A percentile compares a stretch with the other conserved stretches of the same genome.
Evolutionary conservation across 495 filamentous ascomycete genomes (phyloP).

Genomic region (Patellaria atrata): DNA sequence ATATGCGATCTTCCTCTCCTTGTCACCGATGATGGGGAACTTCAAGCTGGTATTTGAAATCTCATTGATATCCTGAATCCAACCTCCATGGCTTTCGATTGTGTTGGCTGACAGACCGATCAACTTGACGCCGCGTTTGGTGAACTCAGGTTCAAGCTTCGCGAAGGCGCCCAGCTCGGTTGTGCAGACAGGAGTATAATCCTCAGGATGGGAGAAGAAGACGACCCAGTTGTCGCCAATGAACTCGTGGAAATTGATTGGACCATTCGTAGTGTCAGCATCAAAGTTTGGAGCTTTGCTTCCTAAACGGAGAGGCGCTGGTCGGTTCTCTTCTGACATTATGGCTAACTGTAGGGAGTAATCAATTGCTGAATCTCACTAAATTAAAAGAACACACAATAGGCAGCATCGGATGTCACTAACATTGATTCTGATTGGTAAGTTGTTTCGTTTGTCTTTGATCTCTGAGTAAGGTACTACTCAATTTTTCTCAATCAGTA

Average conservation of each 20-base stretch:
- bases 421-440: too few species aligned
- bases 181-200: slow-evolving; percentile 78
- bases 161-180: slow-evolving; percentile 96
- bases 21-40: slow-evolving; percentile 97
- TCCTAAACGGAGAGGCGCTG: slow-evolving; percentile 61
- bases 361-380: neutral
- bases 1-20: slow-evolving; percentile 82
- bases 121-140: slow-evolving; percentile 82
- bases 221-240: slow-evolving; percentile 90
- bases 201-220: slow-evolving; percentile 92
- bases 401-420: too few species aligned
- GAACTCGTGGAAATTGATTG: slow-evolving; percentile 95
- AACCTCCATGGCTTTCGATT: slow-evolving; percentile 44
- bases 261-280: slow-evolving; percentile 78
- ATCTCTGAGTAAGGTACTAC: neutral
- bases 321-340: slow-evolving; percentile 21
- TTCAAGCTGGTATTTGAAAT: slow-evolving; percentile 63
- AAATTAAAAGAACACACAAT: slow-evolving; percentile 18
- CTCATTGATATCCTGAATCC: slow-evolving; percentile 97
- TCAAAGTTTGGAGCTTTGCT: slow-evolving; percentile 85
- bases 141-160: slow-evolving; percentile 94
- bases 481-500: neutral
- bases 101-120: slow-evolving; percentile 88
- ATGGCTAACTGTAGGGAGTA: slow-evolving; percentile 9
- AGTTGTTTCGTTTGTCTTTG: slow-evolving; percentile 5